Evolutionary conservation across 192 early-diverging fungal genomes (phyloP), one percentile per base, ranked within the genome.

Genomic region (Coemansia sp.): DNA sequence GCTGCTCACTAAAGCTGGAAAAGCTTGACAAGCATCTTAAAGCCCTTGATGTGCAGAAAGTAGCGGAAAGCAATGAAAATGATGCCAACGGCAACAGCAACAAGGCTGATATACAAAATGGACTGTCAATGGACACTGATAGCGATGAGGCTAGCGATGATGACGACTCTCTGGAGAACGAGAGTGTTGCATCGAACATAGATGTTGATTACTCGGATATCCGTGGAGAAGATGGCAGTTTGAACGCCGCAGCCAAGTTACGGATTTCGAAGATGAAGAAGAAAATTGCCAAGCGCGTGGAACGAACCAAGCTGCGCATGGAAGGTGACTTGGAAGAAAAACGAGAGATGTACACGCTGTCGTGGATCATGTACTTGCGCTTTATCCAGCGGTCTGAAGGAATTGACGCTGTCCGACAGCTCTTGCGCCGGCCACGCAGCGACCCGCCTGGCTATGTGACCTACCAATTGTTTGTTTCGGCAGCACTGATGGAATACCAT

Each of bases 401-500:
- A 56, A 87, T 91, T 48, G 86, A 89, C 53, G 83, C 77, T 14
- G 92, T 90, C 11, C 84, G 96, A 22, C 72, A 85, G 41, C 74
- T 97, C 9, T 94, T 98, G 77, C 86, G 74, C 10, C 64, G 72
- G 61, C 65, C 85, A 12, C 86, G 88, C 57, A 91, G 90, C 16
- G 86, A 93, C 53, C 93, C 94, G 41, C 85, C 89, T 7, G 76
- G 76, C 2, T 83, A 91, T 48, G 86, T 90, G 45, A 93, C 91
- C 6, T 90, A 93, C 70, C 95, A 96, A 67, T 84, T 97, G n/a
- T 95, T 84, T 77, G 90, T 93, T n/a, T 88, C 92, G 3, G 89
- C 89, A 63, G 96, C 95, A 10, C 68, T 94, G 43, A 92, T 97
- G 92, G 96, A 98, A 77, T 94, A 93, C 74, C 90, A 96, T 70